These are phyloP conservation scores for Mortierella sp. DNA, from an alignment of 371 early-diverging fungal species.

Conservation along the genomic window DNA sequence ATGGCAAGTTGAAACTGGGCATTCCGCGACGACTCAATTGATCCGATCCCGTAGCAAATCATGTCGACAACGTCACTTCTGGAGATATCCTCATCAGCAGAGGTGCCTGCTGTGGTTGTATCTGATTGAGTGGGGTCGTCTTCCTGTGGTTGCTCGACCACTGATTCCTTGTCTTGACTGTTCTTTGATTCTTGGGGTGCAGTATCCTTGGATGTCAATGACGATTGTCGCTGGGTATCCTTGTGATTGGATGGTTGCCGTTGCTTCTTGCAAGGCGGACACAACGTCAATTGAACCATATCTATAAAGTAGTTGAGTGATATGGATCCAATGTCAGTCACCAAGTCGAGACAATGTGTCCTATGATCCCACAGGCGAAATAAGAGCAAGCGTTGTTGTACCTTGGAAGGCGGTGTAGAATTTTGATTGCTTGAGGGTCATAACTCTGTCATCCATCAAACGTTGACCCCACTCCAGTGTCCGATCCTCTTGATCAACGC, in stretches of 20 bases:
- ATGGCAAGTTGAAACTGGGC: conserved; percentile 74
- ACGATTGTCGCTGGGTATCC: background rate
- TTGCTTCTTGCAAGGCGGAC: conserved; percentile 26
- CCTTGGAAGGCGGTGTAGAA: conserved; percentile 47
- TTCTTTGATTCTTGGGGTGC: background rate
- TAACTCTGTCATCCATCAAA: conserved; percentile 31
- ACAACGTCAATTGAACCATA: conserved; percentile 26
- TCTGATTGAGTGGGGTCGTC: background rate
- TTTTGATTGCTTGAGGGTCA: conserved; percentile 39
- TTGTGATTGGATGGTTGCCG: background rate
- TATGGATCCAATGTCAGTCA: background rate
- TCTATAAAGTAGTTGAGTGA: conserved; percentile 16
- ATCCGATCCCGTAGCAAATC: conserved; percentile 78
- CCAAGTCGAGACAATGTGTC: background rate
- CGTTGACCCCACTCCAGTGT: conserved; percentile 37
- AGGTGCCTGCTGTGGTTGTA: too few relatives aligned
- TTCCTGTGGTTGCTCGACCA: background rate
- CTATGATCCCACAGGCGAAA: background rate
- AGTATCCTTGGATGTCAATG: background rate
- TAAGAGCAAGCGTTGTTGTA: background rate
- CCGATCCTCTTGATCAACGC: conserved; percentile 8
- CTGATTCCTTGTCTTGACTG: background rate
- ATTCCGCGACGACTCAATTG: conserved; percentile 67
- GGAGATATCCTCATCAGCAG: background rate
- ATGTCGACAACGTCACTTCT: conserved; percentile 52